These are phyloP conservation scores for Bruguiera sexangula DNA, from an alignment of 345 rosid species.

Conservation along the genomic window DNA sequence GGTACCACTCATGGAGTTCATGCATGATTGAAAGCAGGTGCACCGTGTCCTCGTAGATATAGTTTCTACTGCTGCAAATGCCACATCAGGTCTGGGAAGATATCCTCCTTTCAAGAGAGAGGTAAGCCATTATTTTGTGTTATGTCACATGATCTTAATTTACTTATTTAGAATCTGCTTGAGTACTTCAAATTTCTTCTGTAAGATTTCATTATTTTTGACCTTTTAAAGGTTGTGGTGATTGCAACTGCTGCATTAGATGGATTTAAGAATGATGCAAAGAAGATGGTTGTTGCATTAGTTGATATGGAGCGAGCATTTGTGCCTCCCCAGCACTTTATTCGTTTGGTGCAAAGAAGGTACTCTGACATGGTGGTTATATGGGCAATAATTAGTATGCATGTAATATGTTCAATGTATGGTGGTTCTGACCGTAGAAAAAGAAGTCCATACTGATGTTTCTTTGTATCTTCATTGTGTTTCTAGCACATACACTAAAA, in stretches of 20 bases:
- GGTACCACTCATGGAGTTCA: slow-evolving; percentile 7
- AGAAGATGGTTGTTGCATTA: slow-evolving; percentile 92
- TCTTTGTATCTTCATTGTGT: no score
- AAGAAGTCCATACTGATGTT: no score
- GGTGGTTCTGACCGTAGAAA: background rate
- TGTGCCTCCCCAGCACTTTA: slow-evolving; percentile 99
- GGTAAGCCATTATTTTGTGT: slow-evolving; percentile 33
- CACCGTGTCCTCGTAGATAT: slow-evolving; percentile 89
- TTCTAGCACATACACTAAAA: background rate
- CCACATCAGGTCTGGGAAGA: slow-evolving; percentile 96
- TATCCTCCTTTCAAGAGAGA: slow-evolving; percentile 98
- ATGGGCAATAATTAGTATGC: background rate
- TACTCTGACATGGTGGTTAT: slow-evolving; percentile 16
- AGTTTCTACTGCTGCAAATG: slow-evolving; percentile 84
- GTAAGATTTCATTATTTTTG: background rate
- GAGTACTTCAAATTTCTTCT: background rate
- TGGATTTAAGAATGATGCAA: slow-evolving; percentile 86
- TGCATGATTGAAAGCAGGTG: slow-evolving; percentile 47
- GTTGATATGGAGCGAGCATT: slow-evolving; percentile 99
- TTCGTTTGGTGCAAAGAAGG: slow-evolving; percentile 96
- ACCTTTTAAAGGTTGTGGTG: slow-evolving; percentile 66
- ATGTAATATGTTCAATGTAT: background rate
- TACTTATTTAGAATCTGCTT: background rate
- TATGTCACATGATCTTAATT: slow-evolving; percentile 3
- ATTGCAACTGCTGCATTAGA: slow-evolving; percentile 91